Conservation (phyloP, 345 rosid genomes). For the Gossypioides kirkii region DNA sequence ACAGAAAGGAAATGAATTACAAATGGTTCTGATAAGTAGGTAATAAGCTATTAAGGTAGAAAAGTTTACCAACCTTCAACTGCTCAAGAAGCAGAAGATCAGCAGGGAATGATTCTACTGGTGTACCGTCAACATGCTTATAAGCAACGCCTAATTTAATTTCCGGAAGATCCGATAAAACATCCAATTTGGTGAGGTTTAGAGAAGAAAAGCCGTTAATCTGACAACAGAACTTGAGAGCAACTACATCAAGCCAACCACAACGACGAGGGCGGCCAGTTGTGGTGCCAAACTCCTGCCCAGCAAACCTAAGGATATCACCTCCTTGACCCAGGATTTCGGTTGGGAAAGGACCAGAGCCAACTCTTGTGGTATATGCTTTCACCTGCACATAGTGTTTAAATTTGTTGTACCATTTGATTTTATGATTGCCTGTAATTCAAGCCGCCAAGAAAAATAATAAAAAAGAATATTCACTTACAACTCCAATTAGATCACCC, state of each 20-base stretch:
- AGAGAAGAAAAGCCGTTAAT: slow-evolving; percentile 94
- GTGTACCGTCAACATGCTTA: slow-evolving; percentile 64
- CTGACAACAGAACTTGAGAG: slow-evolving; percentile 73
- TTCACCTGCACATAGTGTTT: slow-evolving; percentile 50
- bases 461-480: slow-evolving; percentile 30
- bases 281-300: slow-evolving; percentile 95
- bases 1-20: slow-evolving; percentile 10
- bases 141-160: slow-evolving; percentile 81
- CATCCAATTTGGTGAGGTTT: slow-evolving; percentile 94
- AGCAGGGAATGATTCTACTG: slow-evolving; percentile 70
- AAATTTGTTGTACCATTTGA: not conserved
- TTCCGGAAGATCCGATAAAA: slow-evolving; percentile 76
- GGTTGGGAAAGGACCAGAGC: slow-evolving; percentile 98
- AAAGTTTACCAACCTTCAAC: slow-evolving; percentile 43
- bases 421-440: not conserved
- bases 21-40: too few relatives aligned
- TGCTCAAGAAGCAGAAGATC: slow-evolving; percentile 84
- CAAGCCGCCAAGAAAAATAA: not conserved
- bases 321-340: slow-evolving; percentile 87
- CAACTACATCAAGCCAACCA: slow-evolving; percentile 98
- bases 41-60: not conserved
- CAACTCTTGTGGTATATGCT: slow-evolving; percentile 97
- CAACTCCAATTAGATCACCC: slow-evolving; percentile 95
- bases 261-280: slow-evolving; percentile 99
- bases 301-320: slow-evolving; percentile 78